Base-by-base conservation (phyloP, 2,329 filamentous ascomycete species). In the Stemphylium beticola region DNA sequence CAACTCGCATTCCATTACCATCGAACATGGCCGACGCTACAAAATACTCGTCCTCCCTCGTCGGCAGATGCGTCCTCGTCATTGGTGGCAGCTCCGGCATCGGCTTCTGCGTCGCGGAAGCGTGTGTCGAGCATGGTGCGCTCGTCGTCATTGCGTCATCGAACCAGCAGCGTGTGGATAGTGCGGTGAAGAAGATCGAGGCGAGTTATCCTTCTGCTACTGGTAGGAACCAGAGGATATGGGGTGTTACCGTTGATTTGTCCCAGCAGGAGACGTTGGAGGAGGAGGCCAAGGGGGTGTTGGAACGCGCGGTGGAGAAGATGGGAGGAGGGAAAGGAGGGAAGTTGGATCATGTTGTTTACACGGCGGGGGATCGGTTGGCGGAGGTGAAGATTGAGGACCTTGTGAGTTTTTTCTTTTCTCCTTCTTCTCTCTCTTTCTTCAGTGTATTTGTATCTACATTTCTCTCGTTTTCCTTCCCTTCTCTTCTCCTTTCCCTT, bases 71-170 rank as follows among this genome's bases (percentile, higher is more conserved):
- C 56, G 72, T 87, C 62, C 81, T 90, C 36, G 74, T 90, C 65
- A 79, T 89, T 41, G 87, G 87, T 39, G 87, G 85, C 36, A 83
- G 84, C 2, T 81, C 82, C 14, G 87, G 87, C 46, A 86, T 90
- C 36, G 87, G 87, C 29, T 85, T 81, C 59, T 80, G 76, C 49
- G 83, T 86, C 10, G 86, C 87, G 46, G 82, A 87, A 76, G 82
- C 81, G 2, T 75, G 78, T 12, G 68, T 88, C 37, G 82, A 83
- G 48, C 75, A 81, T 53, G 84, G 84, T 31, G 83, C 82, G 34
- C 70, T 68, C n/a, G 82, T 89, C 14, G 81, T 78, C 40, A 81
- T 90, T 65, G 82, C 83, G n/a, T 86, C 83, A 2, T 88, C 85
- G 2, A 83, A 80, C 49, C 69, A 77, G 9, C 48, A 71, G 26